Evolutionary conservation across 352 stramenopile genomes (phyloP).

Genomic region (Phytophthora cryptogea): DNA sequence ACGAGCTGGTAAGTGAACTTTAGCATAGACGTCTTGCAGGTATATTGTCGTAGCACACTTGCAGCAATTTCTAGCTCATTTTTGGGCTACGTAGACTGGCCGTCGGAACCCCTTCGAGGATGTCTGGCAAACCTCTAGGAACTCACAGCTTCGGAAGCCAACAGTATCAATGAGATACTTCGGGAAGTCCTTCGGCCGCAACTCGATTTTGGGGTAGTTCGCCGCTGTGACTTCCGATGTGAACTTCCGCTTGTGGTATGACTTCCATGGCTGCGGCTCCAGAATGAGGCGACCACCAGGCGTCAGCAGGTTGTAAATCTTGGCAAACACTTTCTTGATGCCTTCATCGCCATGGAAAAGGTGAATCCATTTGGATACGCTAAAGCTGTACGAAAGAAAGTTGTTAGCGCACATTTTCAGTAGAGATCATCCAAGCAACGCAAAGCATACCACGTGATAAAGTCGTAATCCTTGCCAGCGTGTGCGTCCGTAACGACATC

Average conservation of each 20-base stretch:
- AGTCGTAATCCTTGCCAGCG: constrained; percentile 71
- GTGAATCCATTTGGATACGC: constrained; percentile 92
- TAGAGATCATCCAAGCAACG: not conserved
- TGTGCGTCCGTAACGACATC: constrained; percentile 64
- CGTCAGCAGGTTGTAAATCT: constrained; percentile 64
- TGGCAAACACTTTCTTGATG: constrained; percentile 73
- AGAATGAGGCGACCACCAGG: constrained; percentile 78
- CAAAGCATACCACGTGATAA: constrained; percentile 71
- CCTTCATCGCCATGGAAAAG: constrained; percentile 87
- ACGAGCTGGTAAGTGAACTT: constrained; percentile 34
- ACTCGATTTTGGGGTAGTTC: constrained; percentile 72
- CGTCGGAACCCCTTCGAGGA: constrained; percentile 75
- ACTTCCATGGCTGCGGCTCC: constrained; percentile 89
- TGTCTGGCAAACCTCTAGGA: constrained; percentile 80
- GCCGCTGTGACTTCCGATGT: constrained; percentile 72
- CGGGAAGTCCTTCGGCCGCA: constrained; percentile 80
- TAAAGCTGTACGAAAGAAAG: constrained; percentile 55
- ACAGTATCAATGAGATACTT: constrained; percentile 55
- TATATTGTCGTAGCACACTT: constrained; percentile 16
- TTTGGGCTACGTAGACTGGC: constrained; percentile 79
- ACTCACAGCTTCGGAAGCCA: constrained; percentile 69
- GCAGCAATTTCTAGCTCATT: constrained; percentile 32
- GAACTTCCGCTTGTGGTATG: constrained; percentile 88
- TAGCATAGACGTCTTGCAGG: constrained; percentile 12
- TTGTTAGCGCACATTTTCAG: constrained; percentile 2